These are phyloP conservation scores for Rauvolfia tetraphylla DNA, from an alignment of 257 asterid species.

Conservation along the genomic window DNA sequence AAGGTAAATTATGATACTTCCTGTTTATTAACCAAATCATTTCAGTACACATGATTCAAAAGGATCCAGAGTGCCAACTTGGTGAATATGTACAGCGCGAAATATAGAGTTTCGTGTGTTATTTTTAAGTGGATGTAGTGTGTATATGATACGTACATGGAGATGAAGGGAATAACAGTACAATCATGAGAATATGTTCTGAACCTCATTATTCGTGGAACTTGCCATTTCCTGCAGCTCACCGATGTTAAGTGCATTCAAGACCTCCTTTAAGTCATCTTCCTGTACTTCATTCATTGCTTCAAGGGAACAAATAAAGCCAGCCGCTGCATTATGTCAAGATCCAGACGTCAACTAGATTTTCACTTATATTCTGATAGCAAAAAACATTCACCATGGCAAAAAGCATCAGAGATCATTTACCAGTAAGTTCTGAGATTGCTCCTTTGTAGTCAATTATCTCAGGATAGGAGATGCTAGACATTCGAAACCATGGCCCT, in stretches of 20 bases:
- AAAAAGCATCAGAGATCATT: constrained; percentile 9
- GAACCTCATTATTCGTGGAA: constrained; percentile 11
- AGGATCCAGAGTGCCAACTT: background rate
- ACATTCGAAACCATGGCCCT: constrained; percentile 97
- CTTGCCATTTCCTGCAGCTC: constrained; percentile 64
- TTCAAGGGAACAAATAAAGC: constrained; percentile 52
- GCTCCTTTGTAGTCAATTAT: constrained; percentile 67
- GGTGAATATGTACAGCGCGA: background rate
- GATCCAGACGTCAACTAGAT: background rate
- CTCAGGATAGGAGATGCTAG: constrained; percentile 71
- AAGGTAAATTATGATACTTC: background rate
- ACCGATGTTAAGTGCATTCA: constrained; percentile 55
- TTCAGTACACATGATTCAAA: background rate
- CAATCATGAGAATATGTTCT: background rate
- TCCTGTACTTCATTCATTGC: constrained; percentile 41
- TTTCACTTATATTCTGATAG: background rate
- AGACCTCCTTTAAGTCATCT: constrained; percentile 49
- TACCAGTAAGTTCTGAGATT: constrained; percentile 66
- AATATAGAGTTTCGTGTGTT: background rate
- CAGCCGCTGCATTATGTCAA: constrained; percentile 45
- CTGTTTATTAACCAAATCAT: background rate
- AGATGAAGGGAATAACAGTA: background rate
- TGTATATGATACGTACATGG: background rate
- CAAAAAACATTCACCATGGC: constrained; percentile 3
- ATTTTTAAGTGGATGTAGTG: background rate